phyloP scores from a whole-genome alignment of 2,329 filamentous ascomycete species.

The Chaetoscypha palmicola region DNA sequence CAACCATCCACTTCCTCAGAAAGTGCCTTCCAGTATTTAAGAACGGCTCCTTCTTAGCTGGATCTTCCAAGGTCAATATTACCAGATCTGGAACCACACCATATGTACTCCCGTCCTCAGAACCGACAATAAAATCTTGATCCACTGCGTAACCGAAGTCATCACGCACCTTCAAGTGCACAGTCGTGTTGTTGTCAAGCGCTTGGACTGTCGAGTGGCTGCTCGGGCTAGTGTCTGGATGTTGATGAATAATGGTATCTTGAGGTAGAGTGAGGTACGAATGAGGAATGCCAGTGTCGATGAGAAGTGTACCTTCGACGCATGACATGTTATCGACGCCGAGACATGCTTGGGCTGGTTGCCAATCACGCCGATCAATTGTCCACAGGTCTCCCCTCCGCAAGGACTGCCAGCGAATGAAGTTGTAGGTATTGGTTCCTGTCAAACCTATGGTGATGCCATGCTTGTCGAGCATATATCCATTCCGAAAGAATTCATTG shows the following conservation, averaged over 20 bases:
- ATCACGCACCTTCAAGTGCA: not conserved
- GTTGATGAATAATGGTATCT: not conserved
- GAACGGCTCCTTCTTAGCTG: constrained; percentile 3
- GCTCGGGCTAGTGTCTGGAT: constrained; percentile 1
- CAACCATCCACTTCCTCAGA: not conserved
- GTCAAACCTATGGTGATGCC: constrained; percentile 10
- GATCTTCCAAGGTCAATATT: not conserved
- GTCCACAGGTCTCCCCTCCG: not conserved
- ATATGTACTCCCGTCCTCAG: not conserved
- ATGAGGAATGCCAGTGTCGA: constrained; percentile 11
- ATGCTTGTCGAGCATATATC: constrained; percentile 8
- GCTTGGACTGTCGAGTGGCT: not conserved
- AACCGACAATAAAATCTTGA: constrained; percentile 4
- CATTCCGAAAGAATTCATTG: not conserved
- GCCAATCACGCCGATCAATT: constrained; percentile 6
- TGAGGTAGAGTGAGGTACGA: constrained; percentile 9
- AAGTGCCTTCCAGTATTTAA: constrained; percentile 14
- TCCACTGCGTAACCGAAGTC: not conserved
- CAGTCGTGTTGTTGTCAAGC: constrained; percentile 1
- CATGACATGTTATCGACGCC: constrained; percentile 4
- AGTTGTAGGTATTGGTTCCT: not conserved
- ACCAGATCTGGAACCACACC: not conserved
- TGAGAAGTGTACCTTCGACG: constrained; percentile 1
- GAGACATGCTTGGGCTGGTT: constrained; percentile 3
- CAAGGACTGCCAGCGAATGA: not conserved